Evolutionary conservation across 2,329 filamentous ascomycete genomes (phyloP), one percentile per base, ranked within the genome.

Genomic region (Biscogniauxia sp.): DNA sequence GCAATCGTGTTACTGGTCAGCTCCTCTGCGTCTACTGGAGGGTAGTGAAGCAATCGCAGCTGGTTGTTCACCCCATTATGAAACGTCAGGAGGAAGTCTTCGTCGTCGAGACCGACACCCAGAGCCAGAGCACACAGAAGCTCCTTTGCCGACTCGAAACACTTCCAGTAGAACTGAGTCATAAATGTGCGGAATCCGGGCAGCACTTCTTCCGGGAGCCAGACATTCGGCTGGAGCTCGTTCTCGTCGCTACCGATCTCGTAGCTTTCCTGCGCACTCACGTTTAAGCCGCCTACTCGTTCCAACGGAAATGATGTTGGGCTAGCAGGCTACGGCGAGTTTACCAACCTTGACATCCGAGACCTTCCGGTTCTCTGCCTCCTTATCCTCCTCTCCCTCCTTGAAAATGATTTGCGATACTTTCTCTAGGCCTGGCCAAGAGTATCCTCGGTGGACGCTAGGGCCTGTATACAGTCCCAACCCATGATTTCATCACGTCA

Each of bases 41-140:
- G 82, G 61, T 86, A 89, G 69, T 88, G 85, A 17, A 88, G 74
- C 25, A 89, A 71, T 1, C 87, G 80, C 9, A 88, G 75, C 62
- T 88, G 85, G 63, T 86, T 85, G 65, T 86, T 82, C 59, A 82
- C 77, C 0, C 81, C 80, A 37, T 78, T 79, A 70, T 88, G 85
- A 52, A 82, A 78, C 20, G 72, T 70, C 2, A 79, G 64, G n/a
- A 84, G 71, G 62, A 78, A 75, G 11, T 77, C 72, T 55, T 80
- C 76, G 55, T 81, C 75, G 0, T 77, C 73, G 2, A 85, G 71
- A 2, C 75, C 77, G 49, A 86, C 67, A 1, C 82, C 81, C 3
- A 79, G 58, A 3, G 81, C 80, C 3, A 85, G 72, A 26, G 78
- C 73, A 20, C 73, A 70, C 32, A 84, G 71, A 11, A 84, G 71